Evolutionary conservation across 2,329 filamentous ascomycete genomes (phyloP).

Genomic region (Grosmannia clavigera): DNA sequence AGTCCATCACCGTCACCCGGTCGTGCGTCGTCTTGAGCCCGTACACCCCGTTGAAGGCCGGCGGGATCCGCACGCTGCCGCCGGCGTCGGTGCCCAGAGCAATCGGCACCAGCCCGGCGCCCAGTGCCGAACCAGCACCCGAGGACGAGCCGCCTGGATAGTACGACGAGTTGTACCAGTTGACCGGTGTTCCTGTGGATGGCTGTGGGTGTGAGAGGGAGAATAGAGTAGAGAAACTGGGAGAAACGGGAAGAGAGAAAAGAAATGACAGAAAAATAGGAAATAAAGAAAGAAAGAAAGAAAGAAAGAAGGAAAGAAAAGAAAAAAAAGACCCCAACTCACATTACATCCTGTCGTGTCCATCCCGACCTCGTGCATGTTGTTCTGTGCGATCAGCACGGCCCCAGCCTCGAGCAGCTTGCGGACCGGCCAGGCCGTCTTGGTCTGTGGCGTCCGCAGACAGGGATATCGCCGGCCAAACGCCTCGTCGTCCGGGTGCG

Average conservation of each 20-base stretch:
- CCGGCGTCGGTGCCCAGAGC: slow-evolving; percentile 62
- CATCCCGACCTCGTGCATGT: slow-evolving; percentile 70
- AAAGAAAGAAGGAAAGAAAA: too few relatives aligned
- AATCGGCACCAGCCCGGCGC: slow-evolving; percentile 61
- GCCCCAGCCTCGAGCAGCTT: slow-evolving; percentile 65
- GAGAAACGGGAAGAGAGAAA: background rate
- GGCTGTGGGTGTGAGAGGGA: slow-evolving; percentile 22
- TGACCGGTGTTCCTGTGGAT: slow-evolving; percentile 59
- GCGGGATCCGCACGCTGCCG: slow-evolving; percentile 62
- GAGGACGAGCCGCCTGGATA: slow-evolving; percentile 75
- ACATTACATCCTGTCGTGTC: slow-evolving; percentile 77
- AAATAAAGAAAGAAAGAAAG: too few relatives aligned
- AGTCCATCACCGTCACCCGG: slow-evolving; percentile 46
- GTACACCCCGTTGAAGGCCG: slow-evolving; percentile 66
- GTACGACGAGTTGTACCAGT: slow-evolving; percentile 64
- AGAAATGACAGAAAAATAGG: too few relatives aligned
- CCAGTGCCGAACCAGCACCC: slow-evolving; percentile 59
- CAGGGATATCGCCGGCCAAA: slow-evolving; percentile 36
- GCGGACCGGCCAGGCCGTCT: slow-evolving; percentile 58
- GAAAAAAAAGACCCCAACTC: slow-evolving; percentile 10
- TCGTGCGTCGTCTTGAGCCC: slow-evolving; percentile 71
- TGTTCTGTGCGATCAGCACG: slow-evolving; percentile 61
- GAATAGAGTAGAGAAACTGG: too few relatives aligned
- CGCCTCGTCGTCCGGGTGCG: slow-evolving; percentile 16
- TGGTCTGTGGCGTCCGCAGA: slow-evolving; percentile 35